Evolutionary conservation across 2,329 filamentous ascomycete species (phyloP), one percentile per base, ranked within the genome.

Genomic region (Epichloe uncinata): DNA sequence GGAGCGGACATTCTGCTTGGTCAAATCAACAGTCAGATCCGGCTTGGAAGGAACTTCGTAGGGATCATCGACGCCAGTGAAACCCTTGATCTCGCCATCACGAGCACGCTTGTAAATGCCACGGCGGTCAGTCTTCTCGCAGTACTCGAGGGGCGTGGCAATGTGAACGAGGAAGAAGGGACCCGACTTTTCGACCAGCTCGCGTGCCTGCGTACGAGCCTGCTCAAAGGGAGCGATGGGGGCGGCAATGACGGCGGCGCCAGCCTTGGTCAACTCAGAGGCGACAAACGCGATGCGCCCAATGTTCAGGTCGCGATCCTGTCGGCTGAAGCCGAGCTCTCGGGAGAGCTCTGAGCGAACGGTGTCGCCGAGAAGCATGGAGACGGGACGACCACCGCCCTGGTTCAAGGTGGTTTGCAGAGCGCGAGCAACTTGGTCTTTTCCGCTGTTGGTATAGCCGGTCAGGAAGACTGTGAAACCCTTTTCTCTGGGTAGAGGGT

Each of bases 381-480:
- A 94, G 51, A 97, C 93, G 55, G 89, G 87, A 52, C 93, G 88
- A 53, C 93, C 93, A 57, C 91, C 90, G 72, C 96, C 90, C 75
- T 98, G 91, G 79, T 97, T 97, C 56, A 98, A 81, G 0, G 91
- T 97, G 51, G 95, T 88, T 72, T 98, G 93, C 54, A 98, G 79
- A 41, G 93, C 93, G 60, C 93, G 87, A 48, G 89, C 93, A 60
- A 98, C 86, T 66, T 93, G 87, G 70, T 97, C 91, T 76, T 98
- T 98, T 70, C 93, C 93, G 52, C 81, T 86, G 82, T 97, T 98
- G 67, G 86, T 84, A 77, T 93, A 96, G 54, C 93, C 93, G 3
- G 93, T 97, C 57, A 98, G 78, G 82, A 98, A 96, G 70, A 98
- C 79, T 55, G 93, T 97, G 80, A 98, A 98, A 56, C 93, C 93